These are phyloP conservation scores for Cercospora brassicicola DNA, from an alignment of 2,329 filamentous ascomycete species.

Conservation along the genomic window DNA sequence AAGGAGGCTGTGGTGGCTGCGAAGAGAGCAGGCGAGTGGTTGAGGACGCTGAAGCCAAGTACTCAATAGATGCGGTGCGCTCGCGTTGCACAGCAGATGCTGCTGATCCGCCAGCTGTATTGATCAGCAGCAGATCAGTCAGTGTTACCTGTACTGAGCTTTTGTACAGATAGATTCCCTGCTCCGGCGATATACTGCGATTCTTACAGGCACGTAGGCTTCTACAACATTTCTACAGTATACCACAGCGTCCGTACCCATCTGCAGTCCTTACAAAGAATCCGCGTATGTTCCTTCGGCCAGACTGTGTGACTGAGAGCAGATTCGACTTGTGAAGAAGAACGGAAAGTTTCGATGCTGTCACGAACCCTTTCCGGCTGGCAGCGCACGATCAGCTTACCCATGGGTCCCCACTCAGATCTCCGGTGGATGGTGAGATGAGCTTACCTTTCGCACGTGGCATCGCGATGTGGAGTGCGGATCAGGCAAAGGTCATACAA, in stretches of 20 bases:
- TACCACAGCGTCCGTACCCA: background rate
- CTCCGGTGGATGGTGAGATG: background rate
- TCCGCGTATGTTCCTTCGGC: background rate
- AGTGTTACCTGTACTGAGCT: background rate
- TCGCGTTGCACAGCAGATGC: background rate
- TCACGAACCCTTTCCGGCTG: too few relatives aligned
- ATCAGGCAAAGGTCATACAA: background rate
- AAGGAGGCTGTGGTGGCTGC: conserved; percentile 40
- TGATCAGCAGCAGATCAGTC: background rate
- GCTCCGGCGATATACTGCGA: background rate
- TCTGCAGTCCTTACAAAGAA: background rate
- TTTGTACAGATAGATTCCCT: background rate
- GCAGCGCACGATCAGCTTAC: background rate
- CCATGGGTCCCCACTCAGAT: background rate
- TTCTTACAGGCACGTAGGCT: background rate
- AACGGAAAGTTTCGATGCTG: background rate
- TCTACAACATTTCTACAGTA: too few relatives aligned
- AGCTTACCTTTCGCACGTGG: background rate
- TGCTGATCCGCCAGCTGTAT: background rate
- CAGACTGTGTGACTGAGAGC: background rate
- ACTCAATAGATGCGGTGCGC: background rate
- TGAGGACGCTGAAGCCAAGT: conserved; percentile 16
- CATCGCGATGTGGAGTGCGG: background rate
- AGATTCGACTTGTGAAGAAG: background rate
- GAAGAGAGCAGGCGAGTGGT: conserved; percentile 43